phyloP scores from a whole-genome alignment of 805 yeast species.

The Lachancea sp. region DNA sequence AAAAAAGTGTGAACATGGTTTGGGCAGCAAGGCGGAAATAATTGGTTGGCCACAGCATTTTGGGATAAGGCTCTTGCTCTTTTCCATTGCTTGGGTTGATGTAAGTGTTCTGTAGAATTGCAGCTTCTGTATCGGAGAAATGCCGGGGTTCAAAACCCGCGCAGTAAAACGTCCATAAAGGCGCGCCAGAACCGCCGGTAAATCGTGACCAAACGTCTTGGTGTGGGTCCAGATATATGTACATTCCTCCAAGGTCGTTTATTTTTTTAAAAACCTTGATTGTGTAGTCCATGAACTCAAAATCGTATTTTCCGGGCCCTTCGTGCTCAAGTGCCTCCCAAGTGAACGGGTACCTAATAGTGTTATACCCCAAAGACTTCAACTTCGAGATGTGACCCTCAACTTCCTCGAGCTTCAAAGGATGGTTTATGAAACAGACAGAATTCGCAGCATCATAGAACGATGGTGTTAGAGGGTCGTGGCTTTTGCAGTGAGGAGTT shows the following conservation, averaged over 20 bases:
- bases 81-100: slow-evolving; percentile 34
- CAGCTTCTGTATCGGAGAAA: slow-evolving; percentile 72
- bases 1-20: slow-evolving; percentile 82
- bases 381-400: slow-evolving; percentile 60
- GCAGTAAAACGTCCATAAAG: slow-evolving; percentile 85
- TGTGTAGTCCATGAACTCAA: slow-evolving; percentile 65
- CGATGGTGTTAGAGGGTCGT: slow-evolving; percentile 32
- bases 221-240: slow-evolving; percentile 80
- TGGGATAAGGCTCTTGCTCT: slow-evolving; percentile 46
- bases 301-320: slow-evolving; percentile 82
- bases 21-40: slow-evolving; percentile 67
- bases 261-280: slow-evolving; percentile 53
- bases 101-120: slow-evolving; percentile 61
- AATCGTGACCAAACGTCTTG: slow-evolving; percentile 93
- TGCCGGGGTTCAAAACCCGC: slow-evolving; percentile 78
- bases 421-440: slow-evolving; percentile 79
- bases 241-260: slow-evolving; percentile 60
- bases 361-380: slow-evolving; percentile 76
- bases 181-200: slow-evolving; percentile 90
- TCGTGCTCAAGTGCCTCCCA: slow-evolving; percentile 92
- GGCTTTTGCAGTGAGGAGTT: slow-evolving; percentile 42
- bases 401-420: slow-evolving; percentile 72
- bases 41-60: slow-evolving; percentile 92
- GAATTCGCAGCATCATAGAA: slow-evolving; percentile 63
- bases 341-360: slow-evolving; percentile 66